phyloP scores from a whole-genome alignment of 129 eudicot genomes.

The Lactuca sativa region DNA sequence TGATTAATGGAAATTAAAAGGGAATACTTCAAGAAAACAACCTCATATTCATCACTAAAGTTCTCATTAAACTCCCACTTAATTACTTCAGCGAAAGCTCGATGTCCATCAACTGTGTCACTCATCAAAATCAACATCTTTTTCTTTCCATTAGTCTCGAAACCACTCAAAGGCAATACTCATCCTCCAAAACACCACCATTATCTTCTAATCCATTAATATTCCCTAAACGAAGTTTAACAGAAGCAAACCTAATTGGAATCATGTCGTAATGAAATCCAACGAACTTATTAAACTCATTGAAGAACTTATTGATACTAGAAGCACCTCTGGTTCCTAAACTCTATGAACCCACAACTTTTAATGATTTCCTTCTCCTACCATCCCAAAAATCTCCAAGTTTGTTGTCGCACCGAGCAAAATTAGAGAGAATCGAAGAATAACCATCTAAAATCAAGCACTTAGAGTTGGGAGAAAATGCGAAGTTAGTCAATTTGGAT shows the following conservation, averaged over 20 bases:
- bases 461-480: conserved; percentile 37
- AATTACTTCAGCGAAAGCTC: conserved; percentile 98
- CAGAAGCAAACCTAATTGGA: conserved; percentile 68
- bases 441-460: conserved; percentile 38
- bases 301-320: conserved; percentile 32
- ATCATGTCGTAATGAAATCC: conserved; percentile 71
- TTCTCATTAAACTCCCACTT: conserved; percentile 76
- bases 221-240: conserved; percentile 38
- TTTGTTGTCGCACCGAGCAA: conserved; percentile 37
- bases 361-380: conserved; percentile 37
- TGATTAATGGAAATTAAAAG: not conserved
- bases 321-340: conserved; percentile 48
- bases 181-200: conserved; percentile 61
- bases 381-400: conserved; percentile 24
- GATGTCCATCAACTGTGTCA: conserved; percentile 96
- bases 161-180: conserved; percentile 43
- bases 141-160: conserved; percentile 47
- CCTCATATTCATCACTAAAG: conserved; percentile 90
- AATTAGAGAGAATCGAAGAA: conserved; percentile 39
- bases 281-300: conserved; percentile 63
- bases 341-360: conserved; percentile 53
- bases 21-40: conserved; percentile 14
- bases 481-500: conserved; percentile 46
- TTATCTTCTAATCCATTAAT: conserved; percentile 47
- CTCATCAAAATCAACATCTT: conserved; percentile 95